Evolutionary conservation across 768 basidiomycete genomes (phyloP).

Genomic region (Kondoa subrosea): DNA sequence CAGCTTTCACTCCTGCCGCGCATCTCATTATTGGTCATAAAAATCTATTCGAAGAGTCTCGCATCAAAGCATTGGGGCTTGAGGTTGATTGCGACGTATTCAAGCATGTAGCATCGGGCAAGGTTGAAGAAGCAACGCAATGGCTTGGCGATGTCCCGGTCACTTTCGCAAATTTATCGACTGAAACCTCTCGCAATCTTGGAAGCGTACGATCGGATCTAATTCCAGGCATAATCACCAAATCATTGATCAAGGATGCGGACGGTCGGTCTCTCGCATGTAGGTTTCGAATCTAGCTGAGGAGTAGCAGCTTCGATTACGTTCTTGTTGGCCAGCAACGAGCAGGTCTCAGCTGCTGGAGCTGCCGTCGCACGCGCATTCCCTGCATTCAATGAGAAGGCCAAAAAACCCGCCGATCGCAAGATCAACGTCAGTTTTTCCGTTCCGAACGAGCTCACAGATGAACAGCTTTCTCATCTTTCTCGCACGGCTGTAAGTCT

Average conservation of each 20-base stretch:
- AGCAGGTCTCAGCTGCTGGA: background rate
- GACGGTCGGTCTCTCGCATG: background rate
- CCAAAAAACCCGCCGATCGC: background rate
- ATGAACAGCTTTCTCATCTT: background rate
- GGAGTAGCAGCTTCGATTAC: background rate
- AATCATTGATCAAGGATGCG: background rate
- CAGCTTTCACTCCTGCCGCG: background rate
- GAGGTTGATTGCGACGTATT: background rate
- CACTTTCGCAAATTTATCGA: background rate
- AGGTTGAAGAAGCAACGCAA: background rate
- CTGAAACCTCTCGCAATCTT: background rate
- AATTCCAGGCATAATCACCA: background rate
- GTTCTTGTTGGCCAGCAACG: background rate
- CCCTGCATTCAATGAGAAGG: background rate
- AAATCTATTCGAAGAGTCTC: background rate
- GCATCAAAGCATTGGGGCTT: background rate
- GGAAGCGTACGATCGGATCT: background rate
- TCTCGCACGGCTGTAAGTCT: background rate
- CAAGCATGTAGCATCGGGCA: conserved; percentile 4
- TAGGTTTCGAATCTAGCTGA: background rate
- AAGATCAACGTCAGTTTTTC: background rate
- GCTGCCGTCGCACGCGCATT: background rate
- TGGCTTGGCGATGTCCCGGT: background rate
- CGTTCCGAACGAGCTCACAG: background rate
- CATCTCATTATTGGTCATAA: conserved; percentile 1